Percentiles rank a stretch among this genome's conserved stretches.
Evolutionary conservation across 108 stramenopile genomes (phyloP).

Genomic region (Cylindrotheca fusiformis): DNA sequence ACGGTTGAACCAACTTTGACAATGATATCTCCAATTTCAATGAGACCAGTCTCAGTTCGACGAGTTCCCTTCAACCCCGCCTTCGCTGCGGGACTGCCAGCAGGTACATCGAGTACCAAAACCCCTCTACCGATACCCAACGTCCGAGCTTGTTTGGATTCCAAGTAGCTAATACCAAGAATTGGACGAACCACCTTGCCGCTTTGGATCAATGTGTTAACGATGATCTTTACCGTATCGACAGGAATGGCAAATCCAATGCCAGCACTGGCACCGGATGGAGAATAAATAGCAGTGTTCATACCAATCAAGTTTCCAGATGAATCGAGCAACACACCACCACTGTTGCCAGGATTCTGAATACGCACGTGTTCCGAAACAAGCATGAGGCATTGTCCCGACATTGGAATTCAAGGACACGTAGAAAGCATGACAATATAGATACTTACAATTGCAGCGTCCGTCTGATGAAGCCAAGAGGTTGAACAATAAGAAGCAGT

Average conservation of each 20-base stretch:
- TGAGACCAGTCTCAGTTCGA: slow-evolving; percentile 67
- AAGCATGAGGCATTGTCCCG: too few species aligned
- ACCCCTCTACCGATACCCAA: slow-evolving; percentile 90
- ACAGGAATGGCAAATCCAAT: slow-evolving; percentile 96
- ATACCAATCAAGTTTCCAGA: slow-evolving; percentile 86
- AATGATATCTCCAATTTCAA: slow-evolving; percentile 94
- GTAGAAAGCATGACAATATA: too few species aligned
- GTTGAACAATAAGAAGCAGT: too few species aligned
- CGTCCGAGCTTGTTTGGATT: slow-evolving; percentile 80
- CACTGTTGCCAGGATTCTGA: slow-evolving; percentile 65
- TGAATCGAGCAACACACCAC: slow-evolving; percentile 80
- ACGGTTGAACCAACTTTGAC: slow-evolving; percentile 64
- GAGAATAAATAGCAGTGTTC: slow-evolving; percentile 93
- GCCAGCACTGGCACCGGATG: slow-evolving; percentile 84
- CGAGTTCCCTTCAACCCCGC: slow-evolving; percentile 74
- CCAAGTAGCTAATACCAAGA: slow-evolving; percentile 87
- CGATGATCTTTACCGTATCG: slow-evolving; percentile 81
- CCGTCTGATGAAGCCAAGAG: too few species aligned
- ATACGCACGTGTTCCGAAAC: too few species aligned
- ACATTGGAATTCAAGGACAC: too few species aligned
- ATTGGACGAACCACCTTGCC: slow-evolving; percentile 87
- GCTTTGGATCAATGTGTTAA: slow-evolving; percentile 74
- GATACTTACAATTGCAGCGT: slow-evolving; percentile 61
- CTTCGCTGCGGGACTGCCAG: slow-evolving; percentile 56
- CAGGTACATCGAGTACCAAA: slow-evolving; percentile 88